Evolutionary conservation across 108 stramenopile genomes (phyloP).

Genomic region (Skeletonema grethae): DNA sequence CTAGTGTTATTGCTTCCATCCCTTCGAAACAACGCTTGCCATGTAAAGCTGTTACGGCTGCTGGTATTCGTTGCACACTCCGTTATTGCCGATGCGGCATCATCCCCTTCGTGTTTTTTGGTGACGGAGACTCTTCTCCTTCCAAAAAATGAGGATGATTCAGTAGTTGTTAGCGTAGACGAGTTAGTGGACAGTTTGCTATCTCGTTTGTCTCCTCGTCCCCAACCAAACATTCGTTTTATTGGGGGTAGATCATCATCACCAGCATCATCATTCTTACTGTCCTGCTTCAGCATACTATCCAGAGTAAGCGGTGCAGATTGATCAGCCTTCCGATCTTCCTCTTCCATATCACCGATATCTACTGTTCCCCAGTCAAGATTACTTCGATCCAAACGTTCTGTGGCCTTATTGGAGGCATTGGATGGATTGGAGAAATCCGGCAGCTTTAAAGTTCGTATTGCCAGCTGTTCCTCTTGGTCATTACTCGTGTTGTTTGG

Average conservation of each 20-base stretch:
- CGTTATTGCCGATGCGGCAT: not conserved
- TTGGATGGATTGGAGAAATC: not conserved
- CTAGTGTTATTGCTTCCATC: not conserved
- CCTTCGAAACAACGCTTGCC: not conserved
- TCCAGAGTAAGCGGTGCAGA: not conserved
- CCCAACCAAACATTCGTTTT: constrained; percentile 13
- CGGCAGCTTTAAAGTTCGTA: not conserved
- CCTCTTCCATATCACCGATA: not conserved
- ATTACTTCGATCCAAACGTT: not conserved
- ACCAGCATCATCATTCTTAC: not conserved
- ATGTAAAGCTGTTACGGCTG: not conserved
- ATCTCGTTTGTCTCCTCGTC: not conserved
- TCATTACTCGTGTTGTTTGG: not conserved
- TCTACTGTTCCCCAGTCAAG: not conserved
- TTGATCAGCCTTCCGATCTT: not conserved
- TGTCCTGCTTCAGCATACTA: not conserved
- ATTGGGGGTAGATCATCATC: not conserved
- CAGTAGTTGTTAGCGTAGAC: not conserved
- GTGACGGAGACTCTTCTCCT: not conserved
- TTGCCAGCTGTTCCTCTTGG: not conserved
- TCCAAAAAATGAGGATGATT: not conserved
- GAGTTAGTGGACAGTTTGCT: not conserved
- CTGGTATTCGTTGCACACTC: not conserved
- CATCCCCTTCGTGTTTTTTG: not conserved
- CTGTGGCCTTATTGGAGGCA: too few species aligned